Evolutionary conservation across 2,329 filamentous ascomycete genomes (phyloP).

Genomic region (Phyllosticta citrichinensis): DNA sequence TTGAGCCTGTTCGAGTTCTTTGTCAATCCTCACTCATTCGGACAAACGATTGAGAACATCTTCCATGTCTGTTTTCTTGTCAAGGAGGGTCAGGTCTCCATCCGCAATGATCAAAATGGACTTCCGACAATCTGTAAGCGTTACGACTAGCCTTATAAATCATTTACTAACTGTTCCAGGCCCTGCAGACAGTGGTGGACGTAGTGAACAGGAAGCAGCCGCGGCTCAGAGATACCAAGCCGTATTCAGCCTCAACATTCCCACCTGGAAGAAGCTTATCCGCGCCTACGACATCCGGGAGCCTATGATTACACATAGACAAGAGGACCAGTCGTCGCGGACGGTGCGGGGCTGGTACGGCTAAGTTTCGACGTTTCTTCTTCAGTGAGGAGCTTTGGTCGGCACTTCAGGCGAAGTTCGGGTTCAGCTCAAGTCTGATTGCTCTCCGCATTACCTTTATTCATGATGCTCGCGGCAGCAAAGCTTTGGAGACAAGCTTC

Average conservation of each 20-base stretch:
- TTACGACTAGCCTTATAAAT: not conserved
- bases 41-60: constrained; percentile 90
- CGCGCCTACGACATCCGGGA: constrained; percentile 65
- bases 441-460: not conserved
- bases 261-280: constrained; percentile 70
- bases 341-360: constrained; percentile 58
- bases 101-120: constrained; percentile 62
- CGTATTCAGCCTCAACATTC: constrained; percentile 78
- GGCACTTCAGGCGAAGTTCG: not conserved
- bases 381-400: not conserved
- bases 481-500: not conserved
- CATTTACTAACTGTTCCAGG: constrained; percentile 20
- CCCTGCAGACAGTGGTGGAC: constrained; percentile 36
- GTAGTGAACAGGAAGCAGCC: constrained; percentile 46
- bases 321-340: constrained; percentile 44
- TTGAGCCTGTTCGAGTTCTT: constrained; percentile 78
- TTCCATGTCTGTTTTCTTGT: constrained; percentile 96
- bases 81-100: constrained; percentile 66
- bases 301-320: constrained; percentile 74
- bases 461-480: not conserved
- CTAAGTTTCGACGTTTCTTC: constrained; percentile 23
- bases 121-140: constrained; percentile 72
- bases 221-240: constrained; percentile 61
- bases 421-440: not conserved
- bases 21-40: constrained; percentile 81